Conservation (phyloP, 2,329 filamentous ascomycete genomes). For the Cadophora gregata region DNA sequence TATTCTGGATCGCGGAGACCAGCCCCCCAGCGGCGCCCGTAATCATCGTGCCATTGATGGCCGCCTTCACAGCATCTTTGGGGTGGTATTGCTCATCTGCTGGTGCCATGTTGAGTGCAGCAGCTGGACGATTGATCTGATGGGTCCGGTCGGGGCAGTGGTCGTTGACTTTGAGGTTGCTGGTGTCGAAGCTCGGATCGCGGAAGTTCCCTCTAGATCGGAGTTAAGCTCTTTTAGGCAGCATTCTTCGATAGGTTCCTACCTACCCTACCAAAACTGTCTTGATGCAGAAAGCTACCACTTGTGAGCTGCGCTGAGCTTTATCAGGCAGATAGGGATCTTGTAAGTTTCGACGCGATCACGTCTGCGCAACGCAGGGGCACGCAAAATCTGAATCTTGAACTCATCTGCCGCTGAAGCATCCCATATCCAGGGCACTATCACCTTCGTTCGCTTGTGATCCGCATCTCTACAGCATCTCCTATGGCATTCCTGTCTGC, state of each 20-base stretch:
- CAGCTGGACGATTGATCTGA: conserved; percentile 25
- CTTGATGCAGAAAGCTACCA: background rate
- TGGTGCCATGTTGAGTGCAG: conserved; percentile 53
- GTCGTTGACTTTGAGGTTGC: conserved; percentile 36
- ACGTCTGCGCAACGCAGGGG: background rate
- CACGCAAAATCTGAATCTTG: background rate
- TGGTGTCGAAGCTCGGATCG: conserved; percentile 25
- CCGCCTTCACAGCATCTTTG: conserved; percentile 74
- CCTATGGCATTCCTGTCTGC: background rate
- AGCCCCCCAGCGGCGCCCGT: conserved; percentile 73
- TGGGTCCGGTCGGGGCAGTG: background rate
- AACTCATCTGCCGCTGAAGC: background rate
- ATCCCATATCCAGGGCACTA: background rate
- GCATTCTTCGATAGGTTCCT: background rate
- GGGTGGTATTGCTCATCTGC: conserved; percentile 67
- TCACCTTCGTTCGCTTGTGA: conserved; percentile 6
- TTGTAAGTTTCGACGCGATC: background rate
- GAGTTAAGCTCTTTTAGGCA: conserved; percentile 14
- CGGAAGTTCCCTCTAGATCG: background rate
- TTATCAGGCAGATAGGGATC: background rate
- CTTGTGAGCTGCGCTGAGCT: background rate
- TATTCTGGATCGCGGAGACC: conserved; percentile 83
- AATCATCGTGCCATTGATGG: conserved; percentile 68
- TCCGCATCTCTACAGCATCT: background rate
- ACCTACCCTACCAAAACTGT: too few relatives aligned